Evolutionary conservation across 768 basidiomycete species (phyloP).

Genomic region (Gloeophyllum trabeum): DNA sequence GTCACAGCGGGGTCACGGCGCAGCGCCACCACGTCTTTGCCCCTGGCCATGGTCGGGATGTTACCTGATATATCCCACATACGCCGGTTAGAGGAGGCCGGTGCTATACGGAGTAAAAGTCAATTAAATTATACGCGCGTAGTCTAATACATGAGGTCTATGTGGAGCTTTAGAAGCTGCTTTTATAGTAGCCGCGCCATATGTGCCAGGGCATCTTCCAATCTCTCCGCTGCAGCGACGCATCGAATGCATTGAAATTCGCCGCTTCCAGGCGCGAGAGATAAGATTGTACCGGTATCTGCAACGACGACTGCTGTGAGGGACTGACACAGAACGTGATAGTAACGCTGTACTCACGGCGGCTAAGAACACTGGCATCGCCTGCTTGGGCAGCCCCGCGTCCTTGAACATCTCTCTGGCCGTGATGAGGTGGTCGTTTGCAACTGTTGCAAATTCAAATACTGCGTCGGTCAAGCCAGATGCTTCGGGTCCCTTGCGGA

Average conservation of each 20-base stretch:
- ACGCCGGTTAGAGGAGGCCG: too few relatives aligned
- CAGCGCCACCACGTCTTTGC: too few relatives aligned
- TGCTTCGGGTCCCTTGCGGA: slow-evolving; percentile 40
- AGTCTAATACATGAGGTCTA: too few relatives aligned
- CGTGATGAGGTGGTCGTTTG: slow-evolving; percentile 70
- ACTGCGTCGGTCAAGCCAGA: slow-evolving; percentile 66
- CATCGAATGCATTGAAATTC: slow-evolving; percentile 64
- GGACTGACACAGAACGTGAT: background rate
- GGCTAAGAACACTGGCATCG: slow-evolving; percentile 61
- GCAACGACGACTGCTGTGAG: slow-evolving; percentile 5
- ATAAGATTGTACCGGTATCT: slow-evolving; percentile 63
- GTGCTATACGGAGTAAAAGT: too few relatives aligned
- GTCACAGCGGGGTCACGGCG: too few relatives aligned
- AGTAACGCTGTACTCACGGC: slow-evolving; percentile 39
- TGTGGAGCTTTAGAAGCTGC: slow-evolving; percentile 24
- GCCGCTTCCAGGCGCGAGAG: slow-evolving; percentile 54
- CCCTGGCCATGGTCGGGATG: too few relatives aligned
- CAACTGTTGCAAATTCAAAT: slow-evolving; percentile 72
- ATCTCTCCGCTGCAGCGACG: slow-evolving; percentile 50
- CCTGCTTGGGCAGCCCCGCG: slow-evolving; percentile 39
- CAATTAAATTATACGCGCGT: too few relatives aligned
- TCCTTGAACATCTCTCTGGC: slow-evolving; percentile 60
- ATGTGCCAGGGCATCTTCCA: slow-evolving; percentile 75
- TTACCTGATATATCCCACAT: too few relatives aligned
- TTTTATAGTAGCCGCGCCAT: slow-evolving; percentile 39